Evolutionary conservation across 257 asterid genomes (phyloP).

Genomic region (Fraxinus quadrangulata): DNA sequence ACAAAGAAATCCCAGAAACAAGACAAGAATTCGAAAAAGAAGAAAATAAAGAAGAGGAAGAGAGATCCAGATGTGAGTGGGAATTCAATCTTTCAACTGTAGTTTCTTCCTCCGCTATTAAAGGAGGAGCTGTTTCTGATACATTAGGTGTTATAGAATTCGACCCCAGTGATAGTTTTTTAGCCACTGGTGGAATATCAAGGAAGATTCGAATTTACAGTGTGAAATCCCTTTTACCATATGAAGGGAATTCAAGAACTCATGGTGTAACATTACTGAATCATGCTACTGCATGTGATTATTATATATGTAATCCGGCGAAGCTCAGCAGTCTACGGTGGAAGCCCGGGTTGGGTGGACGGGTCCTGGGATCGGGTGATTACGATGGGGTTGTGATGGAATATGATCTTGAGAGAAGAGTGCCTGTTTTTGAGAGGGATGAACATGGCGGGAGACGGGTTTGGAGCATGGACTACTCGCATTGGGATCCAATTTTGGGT

Average conservation of each 20-base stretch:
- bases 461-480: conserved; percentile 81
- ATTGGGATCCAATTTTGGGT: conserved; percentile 54
- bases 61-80: conserved; percentile 66
- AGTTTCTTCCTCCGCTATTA: conserved; percentile 42
- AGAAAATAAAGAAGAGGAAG: conserved; percentile 21
- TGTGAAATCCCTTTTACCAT: conserved; percentile 29
- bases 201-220: conserved; percentile 67
- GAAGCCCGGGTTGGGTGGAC: conserved; percentile 70
- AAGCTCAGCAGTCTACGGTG: conserved; percentile 78
- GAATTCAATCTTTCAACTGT: conserved; percentile 68
- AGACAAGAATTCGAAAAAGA: conserved; percentile 20
- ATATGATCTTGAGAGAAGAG: conserved; percentile 69
- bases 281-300: conserved; percentile 65
- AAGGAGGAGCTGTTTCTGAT: conserved; percentile 45
- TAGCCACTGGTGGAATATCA: conserved; percentile 90
- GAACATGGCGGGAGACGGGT: conserved; percentile 93
- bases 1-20: conserved; percentile 16
- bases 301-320: conserved; percentile 77
- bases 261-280: conserved; percentile 24
- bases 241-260: not conserved
- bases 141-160: conserved; percentile 76
- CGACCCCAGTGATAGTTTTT: conserved; percentile 55
- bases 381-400: conserved; percentile 89
- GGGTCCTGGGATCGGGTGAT: conserved; percentile 86
- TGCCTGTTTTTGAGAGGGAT: conserved; percentile 83